These are phyloP conservation scores for Mycocentrospora acerina DNA, from an alignment of 2,329 filamentous ascomycete species.

Conservation along the genomic window DNA sequence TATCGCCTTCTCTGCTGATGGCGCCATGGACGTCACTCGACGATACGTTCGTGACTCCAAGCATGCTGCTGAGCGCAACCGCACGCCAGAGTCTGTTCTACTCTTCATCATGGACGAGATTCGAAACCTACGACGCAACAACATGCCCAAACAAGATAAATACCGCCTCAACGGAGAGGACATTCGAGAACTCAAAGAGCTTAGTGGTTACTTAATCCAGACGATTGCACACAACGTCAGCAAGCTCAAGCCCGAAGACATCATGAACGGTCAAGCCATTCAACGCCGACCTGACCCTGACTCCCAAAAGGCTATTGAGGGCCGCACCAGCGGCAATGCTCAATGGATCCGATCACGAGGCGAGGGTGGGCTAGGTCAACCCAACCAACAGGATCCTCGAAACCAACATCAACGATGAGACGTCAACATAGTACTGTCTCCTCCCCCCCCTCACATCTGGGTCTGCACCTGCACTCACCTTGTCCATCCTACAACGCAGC, in stretches of 20 bases:
- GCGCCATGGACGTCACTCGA: conserved; percentile 67
- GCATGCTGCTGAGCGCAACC: conserved; percentile 71
- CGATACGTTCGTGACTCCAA: conserved; percentile 71
- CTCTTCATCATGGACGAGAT: conserved; percentile 93
- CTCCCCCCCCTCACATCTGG: conserved; percentile 2
- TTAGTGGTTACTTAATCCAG: conserved; percentile 71
- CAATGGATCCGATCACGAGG: conserved; percentile 41
- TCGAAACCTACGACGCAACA: conserved; percentile 76
- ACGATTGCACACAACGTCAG: conserved; percentile 73
- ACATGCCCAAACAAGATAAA: conserved; percentile 82
- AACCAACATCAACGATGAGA: conserved; percentile 42
- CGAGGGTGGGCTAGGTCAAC: conserved; percentile 38
- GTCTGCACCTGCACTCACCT: conserved; percentile 8
- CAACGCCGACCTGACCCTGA: conserved; percentile 45
- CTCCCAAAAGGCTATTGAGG: conserved; percentile 51
- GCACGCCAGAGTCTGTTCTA: conserved; percentile 85
- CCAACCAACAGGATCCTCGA: conserved; percentile 41
- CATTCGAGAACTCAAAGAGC: conserved; percentile 70
- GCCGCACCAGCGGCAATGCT: conserved; percentile 43
- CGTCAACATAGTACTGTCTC: neutral
- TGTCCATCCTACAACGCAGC: conserved; percentile 11
- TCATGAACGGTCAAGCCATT: conserved; percentile 27
- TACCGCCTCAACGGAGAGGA: conserved; percentile 82
- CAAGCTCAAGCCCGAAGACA: conserved; percentile 60
- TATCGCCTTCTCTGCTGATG: conserved; percentile 93